phyloP scores from a whole-genome alignment of 805 yeast genomes.

The Lachancea quebecensis region DNA sequence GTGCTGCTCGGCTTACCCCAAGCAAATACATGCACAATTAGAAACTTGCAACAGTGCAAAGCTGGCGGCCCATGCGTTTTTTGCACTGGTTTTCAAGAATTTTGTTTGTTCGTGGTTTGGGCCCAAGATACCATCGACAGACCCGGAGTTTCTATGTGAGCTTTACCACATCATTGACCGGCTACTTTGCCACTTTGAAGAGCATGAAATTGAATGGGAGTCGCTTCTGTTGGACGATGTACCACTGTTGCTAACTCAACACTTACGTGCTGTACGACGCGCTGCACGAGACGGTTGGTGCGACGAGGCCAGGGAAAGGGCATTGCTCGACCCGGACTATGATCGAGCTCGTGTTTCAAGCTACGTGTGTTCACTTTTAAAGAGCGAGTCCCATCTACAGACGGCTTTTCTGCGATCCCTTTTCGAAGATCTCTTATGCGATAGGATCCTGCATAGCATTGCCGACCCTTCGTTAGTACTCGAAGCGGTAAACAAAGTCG shows the following conservation, averaged over 20 bases:
- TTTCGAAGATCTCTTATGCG: slow-evolving; percentile 19
- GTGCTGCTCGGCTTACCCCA: slow-evolving; percentile 23
- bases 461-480: slow-evolving; percentile 25
- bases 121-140: slow-evolving; percentile 23
- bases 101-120: slow-evolving; percentile 29
- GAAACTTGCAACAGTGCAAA: slow-evolving; percentile 3
- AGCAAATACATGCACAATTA: slow-evolving; percentile 13
- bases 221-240: slow-evolving; percentile 21
- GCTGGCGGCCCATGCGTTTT: slow-evolving; percentile 21
- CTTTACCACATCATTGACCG: neutral
- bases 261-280: slow-evolving; percentile 6
- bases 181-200: neutral
- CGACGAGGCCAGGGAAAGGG: too few species aligned
- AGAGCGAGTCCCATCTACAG: slow-evolving; percentile 18
- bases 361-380: slow-evolving; percentile 1
- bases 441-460: slow-evolving; percentile 19
- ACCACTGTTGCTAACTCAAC: slow-evolving; percentile 21
- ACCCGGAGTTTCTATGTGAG: slow-evolving; percentile 16
- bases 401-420: slow-evolving; percentile 20
- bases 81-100: slow-evolving; percentile 22
- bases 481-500: slow-evolving; percentile 9
- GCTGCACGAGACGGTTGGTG: too few species aligned
- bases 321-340: neutral
- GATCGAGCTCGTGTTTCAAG: neutral
- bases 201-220: slow-evolving; percentile 10